Evolutionary conservation across 1,139 yeast genomes (phyloP).

Genomic region (Zygosaccharomyces pseudobailii): DNA sequence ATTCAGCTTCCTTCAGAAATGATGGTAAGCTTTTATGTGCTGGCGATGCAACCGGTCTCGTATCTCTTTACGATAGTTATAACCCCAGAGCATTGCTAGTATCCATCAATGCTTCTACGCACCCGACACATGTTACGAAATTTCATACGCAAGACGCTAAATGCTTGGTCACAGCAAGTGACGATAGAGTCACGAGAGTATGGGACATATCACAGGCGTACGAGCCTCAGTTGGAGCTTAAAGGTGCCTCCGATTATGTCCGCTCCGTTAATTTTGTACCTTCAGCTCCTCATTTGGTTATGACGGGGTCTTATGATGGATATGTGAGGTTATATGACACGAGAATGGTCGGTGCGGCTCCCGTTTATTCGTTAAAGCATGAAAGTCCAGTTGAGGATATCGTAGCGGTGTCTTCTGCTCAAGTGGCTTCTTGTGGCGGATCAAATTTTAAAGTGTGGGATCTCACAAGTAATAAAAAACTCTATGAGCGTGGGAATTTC

Average conservation of each 20-base stretch:
- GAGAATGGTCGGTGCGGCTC: conserved; percentile 46
- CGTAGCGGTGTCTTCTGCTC: conserved; percentile 75
- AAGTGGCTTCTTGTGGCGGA: conserved; percentile 81
- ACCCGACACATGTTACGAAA: conserved; percentile 92
- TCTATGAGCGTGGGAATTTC: conserved; percentile 51
- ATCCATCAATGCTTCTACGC: conserved; percentile 72
- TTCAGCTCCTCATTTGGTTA: conserved; percentile 51
- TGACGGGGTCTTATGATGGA: conserved; percentile 96
- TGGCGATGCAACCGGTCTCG: conserved; percentile 83
- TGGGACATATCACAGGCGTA: conserved; percentile 82
- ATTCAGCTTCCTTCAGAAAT: conserved; percentile 41
- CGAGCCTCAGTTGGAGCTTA: conserved; percentile 59
- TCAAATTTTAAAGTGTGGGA: conserved; percentile 90
- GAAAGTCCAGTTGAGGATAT: conserved; percentile 84
- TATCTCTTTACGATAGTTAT: conserved; percentile 75
- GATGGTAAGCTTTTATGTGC: conserved; percentile 89
- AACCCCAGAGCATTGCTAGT: conserved; percentile 76
- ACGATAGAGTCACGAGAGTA: conserved; percentile 78
- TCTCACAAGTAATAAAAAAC: conserved; percentile 57
- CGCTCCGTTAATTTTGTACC: conserved; percentile 80
- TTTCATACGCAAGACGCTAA: conserved; percentile 59
- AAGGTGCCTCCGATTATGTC: conserved; percentile 83
- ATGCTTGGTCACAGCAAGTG: conserved; percentile 83
- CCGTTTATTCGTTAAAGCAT: conserved; percentile 47
- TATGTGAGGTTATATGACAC: conserved; percentile 81